These are phyloP conservation scores for Candida ascalaphidarum DNA, from an alignment of 805 yeast species.

Conservation along the genomic window DNA sequence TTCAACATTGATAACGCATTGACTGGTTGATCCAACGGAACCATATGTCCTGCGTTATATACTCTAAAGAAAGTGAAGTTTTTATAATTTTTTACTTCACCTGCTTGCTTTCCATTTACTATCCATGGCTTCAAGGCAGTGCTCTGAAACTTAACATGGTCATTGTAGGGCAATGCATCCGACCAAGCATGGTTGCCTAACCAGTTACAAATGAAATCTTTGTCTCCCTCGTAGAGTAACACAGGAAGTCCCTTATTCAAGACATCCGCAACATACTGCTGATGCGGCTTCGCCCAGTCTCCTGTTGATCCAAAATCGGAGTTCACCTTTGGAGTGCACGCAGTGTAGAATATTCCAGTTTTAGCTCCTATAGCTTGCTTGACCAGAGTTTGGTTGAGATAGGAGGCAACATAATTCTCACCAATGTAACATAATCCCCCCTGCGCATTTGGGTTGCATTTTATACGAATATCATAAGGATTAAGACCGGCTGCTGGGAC, in stretches of 20 bases:
- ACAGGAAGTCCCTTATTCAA: slow-evolving; percentile 52
- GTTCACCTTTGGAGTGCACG: slow-evolving; percentile 76
- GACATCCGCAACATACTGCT: slow-evolving; percentile 53
- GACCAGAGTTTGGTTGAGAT: slow-evolving; percentile 39
- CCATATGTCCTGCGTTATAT: slow-evolving; percentile 84
- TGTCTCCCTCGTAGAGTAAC: slow-evolving; percentile 76
- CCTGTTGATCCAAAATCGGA: slow-evolving; percentile 78
- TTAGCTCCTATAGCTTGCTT: slow-evolving; percentile 41
- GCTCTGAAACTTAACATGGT: slow-evolving; percentile 30
- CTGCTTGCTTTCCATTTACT: slow-evolving; percentile 27
- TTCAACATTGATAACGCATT: slow-evolving; percentile 14
- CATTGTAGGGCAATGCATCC: slow-evolving; percentile 25
- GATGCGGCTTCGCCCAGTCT: slow-evolving; percentile 77
- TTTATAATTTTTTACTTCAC: slow-evolving; percentile 41
- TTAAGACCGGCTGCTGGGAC: slow-evolving; percentile 69
- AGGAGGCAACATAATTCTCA: slow-evolving; percentile 64
- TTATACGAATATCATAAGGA: slow-evolving; percentile 35
- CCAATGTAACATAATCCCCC: slow-evolving; percentile 66
- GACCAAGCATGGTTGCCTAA: slow-evolving; percentile 85
- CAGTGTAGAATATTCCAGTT: slow-evolving; percentile 61
- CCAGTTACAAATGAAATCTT: slow-evolving; percentile 92
- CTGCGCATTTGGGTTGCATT: slow-evolving; percentile 44
- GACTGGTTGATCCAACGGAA: slow-evolving; percentile 69
- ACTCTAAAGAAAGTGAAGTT: slow-evolving; percentile 73
- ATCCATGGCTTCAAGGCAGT: slow-evolving; percentile 36